Percentiles rank a stretch among this genome's conserved stretches.
Conservation (phyloP, 345 rosid genomes). For the Gossypium bickii region DNA sequence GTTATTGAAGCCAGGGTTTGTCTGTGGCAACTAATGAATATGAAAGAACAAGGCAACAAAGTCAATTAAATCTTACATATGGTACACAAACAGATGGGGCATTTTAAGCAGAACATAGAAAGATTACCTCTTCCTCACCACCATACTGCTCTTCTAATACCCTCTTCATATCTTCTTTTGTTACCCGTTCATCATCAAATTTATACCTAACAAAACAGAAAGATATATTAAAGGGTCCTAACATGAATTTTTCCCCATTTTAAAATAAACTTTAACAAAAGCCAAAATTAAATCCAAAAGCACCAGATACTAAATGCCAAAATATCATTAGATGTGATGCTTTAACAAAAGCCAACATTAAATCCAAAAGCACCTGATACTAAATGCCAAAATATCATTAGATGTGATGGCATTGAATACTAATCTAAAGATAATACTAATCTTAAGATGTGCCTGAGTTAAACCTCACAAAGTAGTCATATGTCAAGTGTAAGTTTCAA, state of each 20-base stretch:
- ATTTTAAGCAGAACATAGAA: slow-evolving; percentile 4
- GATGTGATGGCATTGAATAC: not conserved
- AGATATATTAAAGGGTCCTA: not conserved
- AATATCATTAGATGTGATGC: not conserved
- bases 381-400: not conserved
- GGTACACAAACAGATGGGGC: not conserved
- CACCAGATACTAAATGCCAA: not conserved
- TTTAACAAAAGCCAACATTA: not conserved
- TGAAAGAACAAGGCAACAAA: slow-evolving; percentile 15
- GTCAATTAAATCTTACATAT: slow-evolving; percentile 15
- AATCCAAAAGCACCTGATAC: not conserved
- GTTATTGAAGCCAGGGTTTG: slow-evolving; percentile 90
- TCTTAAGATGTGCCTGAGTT: not conserved
- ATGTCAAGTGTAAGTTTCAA: not conserved
- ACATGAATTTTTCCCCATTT: not conserved
- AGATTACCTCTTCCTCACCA: slow-evolving; percentile 96
- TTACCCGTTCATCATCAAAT: slow-evolving; percentile 98
- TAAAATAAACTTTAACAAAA: not conserved
- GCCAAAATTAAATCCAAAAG: not conserved
- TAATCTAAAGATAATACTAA: not conserved
- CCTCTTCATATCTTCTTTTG: slow-evolving; percentile 87
- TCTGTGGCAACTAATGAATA: slow-evolving; percentile 69
- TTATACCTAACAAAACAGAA: slow-evolving; percentile 56
- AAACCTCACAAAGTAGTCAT: not conserved
- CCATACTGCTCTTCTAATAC: slow-evolving; percentile 99